phyloP scores from a whole-genome alignment of 352 stramenopile species.

The Pythium vanterpoolii region DNA sequence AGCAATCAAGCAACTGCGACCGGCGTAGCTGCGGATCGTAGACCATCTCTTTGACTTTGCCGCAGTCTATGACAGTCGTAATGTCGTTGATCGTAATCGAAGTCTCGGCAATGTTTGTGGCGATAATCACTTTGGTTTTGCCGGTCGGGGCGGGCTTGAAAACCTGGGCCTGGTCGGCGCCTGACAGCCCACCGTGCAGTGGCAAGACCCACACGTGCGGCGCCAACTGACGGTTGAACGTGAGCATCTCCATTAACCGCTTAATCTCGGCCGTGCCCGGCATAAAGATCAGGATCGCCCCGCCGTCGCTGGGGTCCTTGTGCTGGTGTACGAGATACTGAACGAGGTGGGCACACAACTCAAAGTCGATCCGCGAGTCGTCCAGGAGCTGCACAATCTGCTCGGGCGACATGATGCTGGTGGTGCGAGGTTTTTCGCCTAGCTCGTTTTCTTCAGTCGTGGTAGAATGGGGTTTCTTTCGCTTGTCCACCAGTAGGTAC shows the following conservation, averaged over 20 bases:
- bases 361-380: constrained; percentile 93
- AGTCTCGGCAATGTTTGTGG: constrained; percentile 89
- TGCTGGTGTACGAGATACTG: constrained; percentile 60
- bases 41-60: constrained; percentile 89
- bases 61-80: constrained; percentile 81
- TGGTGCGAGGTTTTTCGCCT: constrained; percentile 28
- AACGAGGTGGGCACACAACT: constrained; percentile 86
- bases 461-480: constrained; percentile 28
- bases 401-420: constrained; percentile 29
- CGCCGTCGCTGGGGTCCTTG: constrained; percentile 12
- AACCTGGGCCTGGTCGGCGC: constrained; percentile 66
- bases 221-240: constrained; percentile 23
- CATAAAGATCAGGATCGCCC: constrained; percentile 83
- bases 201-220: constrained; percentile 61
- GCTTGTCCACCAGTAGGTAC: constrained; percentile 52
- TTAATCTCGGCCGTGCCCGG: constrained; percentile 84
- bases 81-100: constrained; percentile 90
- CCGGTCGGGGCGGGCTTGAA: constrained; percentile 57
- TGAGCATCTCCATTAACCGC: constrained; percentile 68
- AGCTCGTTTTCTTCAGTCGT: constrained; percentile 6
- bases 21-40: constrained; percentile 68
- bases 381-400: constrained; percentile 77
- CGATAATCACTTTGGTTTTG: constrained; percentile 85
- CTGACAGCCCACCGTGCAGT: constrained; percentile 74
- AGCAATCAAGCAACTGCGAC: constrained; percentile 80